A percentile compares a stretch with the other conserved stretches of the same genome.
Evolutionary conservation across 306 rosid species (phyloP).

Genomic region (Castanopsis chinensis): DNA sequence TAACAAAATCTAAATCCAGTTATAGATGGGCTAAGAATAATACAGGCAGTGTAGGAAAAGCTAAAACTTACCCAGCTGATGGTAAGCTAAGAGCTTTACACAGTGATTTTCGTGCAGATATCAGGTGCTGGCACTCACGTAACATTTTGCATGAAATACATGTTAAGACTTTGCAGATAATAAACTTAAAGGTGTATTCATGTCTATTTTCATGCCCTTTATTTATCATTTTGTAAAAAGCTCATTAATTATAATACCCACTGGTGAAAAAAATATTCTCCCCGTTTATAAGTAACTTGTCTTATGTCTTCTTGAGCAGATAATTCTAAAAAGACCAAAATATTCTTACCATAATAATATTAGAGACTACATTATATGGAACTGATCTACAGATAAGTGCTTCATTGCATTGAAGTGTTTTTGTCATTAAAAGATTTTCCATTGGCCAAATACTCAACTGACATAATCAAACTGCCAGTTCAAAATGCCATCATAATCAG

Average conservation of each 20-base stretch:
- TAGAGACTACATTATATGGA: not conserved
- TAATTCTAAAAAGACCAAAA: no score
- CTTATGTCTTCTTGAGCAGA: no score
- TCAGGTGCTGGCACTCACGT: no score
- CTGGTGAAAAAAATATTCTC: no score
- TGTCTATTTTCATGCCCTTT: no score
- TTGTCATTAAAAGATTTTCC: not conserved
- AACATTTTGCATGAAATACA: no score
- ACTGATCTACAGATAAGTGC: not conserved
- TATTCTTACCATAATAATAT: not conserved
- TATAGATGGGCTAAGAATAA: not conserved
- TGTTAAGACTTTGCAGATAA: no score
- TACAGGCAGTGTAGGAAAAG: not conserved
- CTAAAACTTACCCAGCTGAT: not conserved
- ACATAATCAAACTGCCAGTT: not conserved
- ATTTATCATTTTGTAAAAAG: no score
- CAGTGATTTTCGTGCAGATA: no score
- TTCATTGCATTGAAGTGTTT: not conserved
- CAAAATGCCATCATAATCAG: not conserved
- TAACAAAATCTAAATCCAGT: not conserved
- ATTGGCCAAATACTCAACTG: not conserved
- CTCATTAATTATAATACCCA: no score
- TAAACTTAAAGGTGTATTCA: no score
- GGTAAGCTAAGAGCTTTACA: not conserved
- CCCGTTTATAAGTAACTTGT: no score